A percentile compares a stretch with the other conserved stretches of the same genome.
Evolutionary conservation across 768 basidiomycete genomes (phyloP).

Genomic region (Lactifluus hygrophoroides): DNA sequence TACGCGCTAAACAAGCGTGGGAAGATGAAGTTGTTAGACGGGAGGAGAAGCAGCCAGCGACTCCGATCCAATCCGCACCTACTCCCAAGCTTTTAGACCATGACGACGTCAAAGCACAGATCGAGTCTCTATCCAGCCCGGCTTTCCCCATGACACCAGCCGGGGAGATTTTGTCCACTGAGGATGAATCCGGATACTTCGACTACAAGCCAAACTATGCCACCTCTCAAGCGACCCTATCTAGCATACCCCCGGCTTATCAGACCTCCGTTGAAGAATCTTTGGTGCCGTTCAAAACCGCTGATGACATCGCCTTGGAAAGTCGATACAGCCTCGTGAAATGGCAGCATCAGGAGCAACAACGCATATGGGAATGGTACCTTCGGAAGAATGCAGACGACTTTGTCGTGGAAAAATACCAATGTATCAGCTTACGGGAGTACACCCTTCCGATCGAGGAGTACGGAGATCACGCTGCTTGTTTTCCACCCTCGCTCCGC

Average conservation of each 20-base stretch:
- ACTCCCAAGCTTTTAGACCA: constrained; percentile 21
- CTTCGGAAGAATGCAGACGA: constrained; percentile 77
- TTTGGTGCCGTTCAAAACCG: constrained; percentile 46
- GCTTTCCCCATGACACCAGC: constrained; percentile 32
- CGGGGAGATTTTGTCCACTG: constrained; percentile 22
- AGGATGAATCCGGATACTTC: constrained; percentile 34
- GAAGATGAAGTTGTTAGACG: constrained; percentile 78
- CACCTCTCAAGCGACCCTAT: constrained; percentile 23
- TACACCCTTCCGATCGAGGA: constrained; percentile 71
- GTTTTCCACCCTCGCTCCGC: constrained; percentile 64
- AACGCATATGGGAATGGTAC: constrained; percentile 95
- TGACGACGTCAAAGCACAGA: constrained; percentile 58
- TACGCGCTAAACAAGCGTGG: constrained; percentile 62
- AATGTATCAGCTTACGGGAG: constrained; percentile 74
- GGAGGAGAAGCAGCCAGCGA: constrained; percentile 51
- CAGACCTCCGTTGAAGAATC: constrained; percentile 31
- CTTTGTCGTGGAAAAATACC: constrained; percentile 88
- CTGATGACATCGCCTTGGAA: constrained; percentile 63
- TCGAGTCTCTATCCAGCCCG: constrained; percentile 42
- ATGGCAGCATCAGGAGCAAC: constrained; percentile 79
- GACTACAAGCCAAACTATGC: constrained; percentile 29
- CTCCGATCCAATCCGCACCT: background rate
- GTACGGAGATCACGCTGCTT: constrained; percentile 58
- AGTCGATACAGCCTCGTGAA: constrained; percentile 62
- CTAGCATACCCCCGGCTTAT: constrained; percentile 22